Percentiles rank a stretch among this genome's conserved stretches.
Conservation (phyloP, 192 early-diverging fungal species). For the Coemansia reversa region DNA sequence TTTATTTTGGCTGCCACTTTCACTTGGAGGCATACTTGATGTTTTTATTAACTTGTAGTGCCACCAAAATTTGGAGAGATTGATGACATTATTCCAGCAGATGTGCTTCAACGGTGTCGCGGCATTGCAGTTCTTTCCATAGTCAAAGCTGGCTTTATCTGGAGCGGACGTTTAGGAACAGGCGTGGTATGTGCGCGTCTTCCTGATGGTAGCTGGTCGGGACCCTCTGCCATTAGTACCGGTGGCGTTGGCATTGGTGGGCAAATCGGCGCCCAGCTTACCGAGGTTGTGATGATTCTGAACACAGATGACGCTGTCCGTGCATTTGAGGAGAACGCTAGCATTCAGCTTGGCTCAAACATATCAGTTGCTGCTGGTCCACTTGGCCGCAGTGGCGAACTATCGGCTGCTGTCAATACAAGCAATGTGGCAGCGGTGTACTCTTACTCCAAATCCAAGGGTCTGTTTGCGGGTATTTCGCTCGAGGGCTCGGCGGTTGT, state of each 20-base stretch:
- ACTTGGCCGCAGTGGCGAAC: conserved; percentile 81
- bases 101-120: conserved; percentile 71
- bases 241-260: conserved; percentile 83
- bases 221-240: conserved; percentile 81
- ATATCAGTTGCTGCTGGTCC: conserved; percentile 87
- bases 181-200: conserved; percentile 82
- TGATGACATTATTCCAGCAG: conserved; percentile 68
- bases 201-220: conserved; percentile 74
- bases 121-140: conserved; percentile 92
- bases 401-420: conserved; percentile 65
- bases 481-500: conserved; percentile 87
- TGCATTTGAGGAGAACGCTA: conserved; percentile 80
- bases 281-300: conserved; percentile 88
- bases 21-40: neutral
- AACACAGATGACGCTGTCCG: conserved; percentile 80
- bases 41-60: conserved; percentile 15
- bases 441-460: conserved; percentile 91
- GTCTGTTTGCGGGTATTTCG: conserved; percentile 89
- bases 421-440: conserved; percentile 83
- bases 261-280: conserved; percentile 85
- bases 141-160: conserved; percentile 90
- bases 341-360: conserved; percentile 84
- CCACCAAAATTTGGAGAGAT: conserved; percentile 53
- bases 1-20: neutral
- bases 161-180: conserved; percentile 79